Conservation (phyloP, 768 basidiomycete genomes). For the Agaricus blazei region DNA sequence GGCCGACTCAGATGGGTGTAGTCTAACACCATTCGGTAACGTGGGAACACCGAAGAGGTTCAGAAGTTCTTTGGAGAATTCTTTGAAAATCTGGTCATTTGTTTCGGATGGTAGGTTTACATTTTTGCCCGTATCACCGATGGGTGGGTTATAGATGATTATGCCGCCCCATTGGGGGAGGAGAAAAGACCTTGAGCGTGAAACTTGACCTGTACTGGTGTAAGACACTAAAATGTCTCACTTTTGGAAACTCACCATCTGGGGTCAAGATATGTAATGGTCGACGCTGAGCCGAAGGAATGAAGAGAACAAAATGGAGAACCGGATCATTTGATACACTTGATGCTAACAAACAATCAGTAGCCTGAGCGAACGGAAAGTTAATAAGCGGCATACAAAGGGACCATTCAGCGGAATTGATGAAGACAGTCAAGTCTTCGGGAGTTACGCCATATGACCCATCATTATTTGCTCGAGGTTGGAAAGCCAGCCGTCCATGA, state of each 20-base stretch:
- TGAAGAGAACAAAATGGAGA: constrained; percentile 85
- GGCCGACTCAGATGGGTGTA: constrained; percentile 16
- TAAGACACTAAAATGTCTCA: background rate
- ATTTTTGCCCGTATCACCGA: constrained; percentile 18
- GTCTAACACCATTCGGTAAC: constrained; percentile 44
- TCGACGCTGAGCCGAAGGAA: constrained; percentile 65
- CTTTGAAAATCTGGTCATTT: constrained; percentile 50
- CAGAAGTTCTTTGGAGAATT: constrained; percentile 69
- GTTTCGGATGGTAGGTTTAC: constrained; percentile 35
- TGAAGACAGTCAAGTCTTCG: constrained; percentile 86
- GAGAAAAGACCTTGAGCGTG: constrained; percentile 67
- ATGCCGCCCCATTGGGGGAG: constrained; percentile 95
- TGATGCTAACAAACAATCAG: constrained; percentile 53
- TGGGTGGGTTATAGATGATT: constrained; percentile 64
- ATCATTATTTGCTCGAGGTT: constrained; percentile 40
- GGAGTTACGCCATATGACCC: constrained; percentile 56
- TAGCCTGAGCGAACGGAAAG: background rate
- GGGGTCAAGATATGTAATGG: constrained; percentile 65
- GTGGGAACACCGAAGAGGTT: constrained; percentile 77
- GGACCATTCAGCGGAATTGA: constrained; percentile 96
- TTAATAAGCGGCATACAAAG: constrained; percentile 49
- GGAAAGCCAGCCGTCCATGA: constrained; percentile 85
- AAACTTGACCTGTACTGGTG: constrained; percentile 35
- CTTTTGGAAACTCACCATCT: constrained; percentile 33
- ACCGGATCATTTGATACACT: constrained; percentile 92